Base-by-base conservation (phyloP, 2,329 filamentous ascomycete genomes). In the Aspergillus aculeatus region DNA sequence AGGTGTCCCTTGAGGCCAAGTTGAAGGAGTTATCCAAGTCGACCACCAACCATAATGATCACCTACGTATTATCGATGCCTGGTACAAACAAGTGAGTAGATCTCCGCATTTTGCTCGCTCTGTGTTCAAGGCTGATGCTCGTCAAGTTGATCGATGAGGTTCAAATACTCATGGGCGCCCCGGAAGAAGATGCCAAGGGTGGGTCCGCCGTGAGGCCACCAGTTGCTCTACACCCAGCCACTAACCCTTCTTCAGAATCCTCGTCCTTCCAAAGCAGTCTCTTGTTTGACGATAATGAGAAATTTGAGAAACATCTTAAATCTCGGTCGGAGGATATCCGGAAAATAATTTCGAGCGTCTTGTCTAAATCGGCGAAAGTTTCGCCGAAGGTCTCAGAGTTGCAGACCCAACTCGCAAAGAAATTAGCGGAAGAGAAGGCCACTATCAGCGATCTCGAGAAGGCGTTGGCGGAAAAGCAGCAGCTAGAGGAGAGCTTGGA, bases 21-120 rank as follows among this genome's bases (percentile, higher is more conserved):
- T 81, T 97, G 62, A 89, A 89, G 72, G 90, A 96, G 66, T 81
- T 96, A 64, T 86, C 90, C 65, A 92, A 92, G 74, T 85, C 87
- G 71, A 86, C 90, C 31, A 83, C 85, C 63, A 87, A 95, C 77
- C 92, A 98, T 78, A 92, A 98, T 77, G 92, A 98, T 69, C 95
- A 98, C 75, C 81, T 99, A 54, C 88, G 94, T 71, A 85, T 92
- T 64, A 88, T 97, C 68, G 93, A 99, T 81, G 85, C 87, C 63
- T 99, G 95, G 95, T 96, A 95, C 80, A 86, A 90, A 72, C 94
- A 99, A 86, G 92, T 96, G 78, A 76, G 84, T 78, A 56, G 47
- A 59, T 23, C 21, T 3, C 31, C 7, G 21, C 9, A 24, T 54
- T 52, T 61, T 41, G 24, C 12, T 32, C 32, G 26, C 44, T 41